These are phyloP conservation scores for Globisporangium radiosum DNA, from an alignment of 352 stramenopile species.

Conservation along the genomic window DNA sequence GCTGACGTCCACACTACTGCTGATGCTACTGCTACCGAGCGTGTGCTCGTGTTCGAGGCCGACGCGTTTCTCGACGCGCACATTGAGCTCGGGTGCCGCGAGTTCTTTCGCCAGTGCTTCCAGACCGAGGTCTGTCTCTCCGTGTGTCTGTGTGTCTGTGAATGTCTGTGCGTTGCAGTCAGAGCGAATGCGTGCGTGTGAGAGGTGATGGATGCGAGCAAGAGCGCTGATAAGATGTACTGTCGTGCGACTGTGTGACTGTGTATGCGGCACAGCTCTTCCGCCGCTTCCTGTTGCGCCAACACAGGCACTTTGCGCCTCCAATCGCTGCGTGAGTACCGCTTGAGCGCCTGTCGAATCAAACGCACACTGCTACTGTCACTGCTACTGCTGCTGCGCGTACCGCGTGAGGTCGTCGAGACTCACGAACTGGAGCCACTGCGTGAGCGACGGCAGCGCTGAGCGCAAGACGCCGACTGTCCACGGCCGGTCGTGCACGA, in stretches of 20 bases:
- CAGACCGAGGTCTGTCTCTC: conserved; percentile 42
- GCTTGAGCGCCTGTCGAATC: too few relatives aligned
- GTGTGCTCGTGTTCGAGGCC: conserved; percentile 42
- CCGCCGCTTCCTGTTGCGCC: conserved; percentile 37
- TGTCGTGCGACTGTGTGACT: background rate
- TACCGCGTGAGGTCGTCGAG: conserved; percentile 46
- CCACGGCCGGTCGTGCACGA: conserved; percentile 80
- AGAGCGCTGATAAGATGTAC: too few relatives aligned
- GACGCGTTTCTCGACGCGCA: conserved; percentile 57
- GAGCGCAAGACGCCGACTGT: conserved; percentile 63
- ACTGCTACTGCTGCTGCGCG: background rate
- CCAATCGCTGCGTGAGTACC: background rate
- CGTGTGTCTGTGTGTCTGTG: too few relatives aligned
- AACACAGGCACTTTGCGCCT: conserved; percentile 36
- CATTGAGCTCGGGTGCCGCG: conserved; percentile 63
- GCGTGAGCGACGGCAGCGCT: conserved; percentile 43
- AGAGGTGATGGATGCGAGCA: background rate
- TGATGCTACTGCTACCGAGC: too few relatives aligned
- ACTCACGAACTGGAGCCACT: conserved; percentile 58
- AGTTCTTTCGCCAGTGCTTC: conserved; percentile 77
- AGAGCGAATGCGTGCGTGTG: background rate
- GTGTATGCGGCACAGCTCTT: conserved; percentile 33
- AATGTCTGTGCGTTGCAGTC: background rate
- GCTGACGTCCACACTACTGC: too few relatives aligned
- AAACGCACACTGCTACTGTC: too few relatives aligned